Evolutionary conservation across 106 monocot genomes (phyloP).

Genomic region (Acorus gramineus): DNA sequence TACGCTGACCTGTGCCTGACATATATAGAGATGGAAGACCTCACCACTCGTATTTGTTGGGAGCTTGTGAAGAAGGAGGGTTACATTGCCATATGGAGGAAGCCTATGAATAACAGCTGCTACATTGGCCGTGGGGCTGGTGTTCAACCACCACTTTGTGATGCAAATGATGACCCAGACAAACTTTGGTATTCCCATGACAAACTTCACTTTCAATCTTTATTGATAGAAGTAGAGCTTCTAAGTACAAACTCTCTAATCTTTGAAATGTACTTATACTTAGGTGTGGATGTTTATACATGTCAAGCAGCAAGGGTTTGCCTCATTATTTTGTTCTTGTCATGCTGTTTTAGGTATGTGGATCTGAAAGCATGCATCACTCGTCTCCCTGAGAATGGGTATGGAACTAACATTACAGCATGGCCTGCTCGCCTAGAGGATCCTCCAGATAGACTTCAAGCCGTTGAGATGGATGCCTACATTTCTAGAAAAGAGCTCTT

Average conservation of each 20-base stretch:
- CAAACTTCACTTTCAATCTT: conserved; percentile 3
- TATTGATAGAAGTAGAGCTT: too few relatives aligned
- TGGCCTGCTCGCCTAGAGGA: conserved; percentile 73
- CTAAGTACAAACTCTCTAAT: too few relatives aligned
- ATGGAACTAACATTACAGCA: conserved; percentile 47
- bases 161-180: conserved; percentile 57
- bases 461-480: conserved; percentile 74
- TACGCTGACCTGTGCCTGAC: background rate
- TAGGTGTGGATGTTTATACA: too few relatives aligned
- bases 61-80: conserved; percentile 84
- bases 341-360: conserved; percentile 37
- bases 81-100: conserved; percentile 89
- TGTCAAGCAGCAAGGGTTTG: background rate
- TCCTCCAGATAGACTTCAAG: conserved; percentile 62
- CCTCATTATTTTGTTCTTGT: background rate
- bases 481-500: conserved; percentile 70
- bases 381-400: conserved; percentile 62
- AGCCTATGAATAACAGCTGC: conserved; percentile 76
- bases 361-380: conserved; percentile 74
- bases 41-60: conserved; percentile 79
- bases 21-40: conserved; percentile 70
- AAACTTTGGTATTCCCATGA: conserved; percentile 57
- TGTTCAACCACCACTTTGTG: conserved; percentile 54
- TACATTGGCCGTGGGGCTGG: conserved; percentile 38
- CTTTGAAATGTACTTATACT: too few relatives aligned